A percentile compares a stretch with the other conserved stretches of the same genome.
Evolutionary conservation across 2,329 filamentous ascomycete species (phyloP).

Genomic region (Cercospora zeina): DNA sequence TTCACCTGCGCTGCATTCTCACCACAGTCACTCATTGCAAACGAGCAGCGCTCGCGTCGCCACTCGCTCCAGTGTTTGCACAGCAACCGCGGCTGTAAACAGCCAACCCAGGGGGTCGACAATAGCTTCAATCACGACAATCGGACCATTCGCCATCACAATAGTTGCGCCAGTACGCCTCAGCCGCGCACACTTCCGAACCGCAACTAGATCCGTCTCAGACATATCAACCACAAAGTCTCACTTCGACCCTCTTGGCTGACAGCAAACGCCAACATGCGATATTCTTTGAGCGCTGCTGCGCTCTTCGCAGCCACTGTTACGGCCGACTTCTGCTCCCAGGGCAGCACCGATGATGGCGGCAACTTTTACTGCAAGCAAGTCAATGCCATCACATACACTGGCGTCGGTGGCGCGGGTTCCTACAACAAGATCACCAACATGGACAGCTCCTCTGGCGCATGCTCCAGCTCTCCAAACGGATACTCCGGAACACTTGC

Average conservation of each 20-base stretch:
- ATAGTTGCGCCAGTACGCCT: conserved; percentile 13
- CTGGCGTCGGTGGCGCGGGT: conserved; percentile 48
- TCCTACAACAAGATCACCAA: conserved; percentile 63
- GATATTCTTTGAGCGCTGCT: conserved; percentile 37
- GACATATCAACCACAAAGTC: conserved; percentile 10
- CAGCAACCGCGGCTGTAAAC: not conserved
- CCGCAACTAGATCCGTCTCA: not conserved
- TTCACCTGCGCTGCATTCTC: conserved; percentile 13
- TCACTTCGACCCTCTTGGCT: not conserved
- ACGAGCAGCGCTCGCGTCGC: not conserved
- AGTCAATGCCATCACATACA: conserved; percentile 68
- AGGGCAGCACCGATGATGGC: conserved; percentile 37
- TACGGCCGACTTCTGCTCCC: conserved; percentile 35
- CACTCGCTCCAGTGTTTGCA: conserved; percentile 7
- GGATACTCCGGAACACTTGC: conserved; percentile 62
- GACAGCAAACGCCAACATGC: conserved; percentile 33
- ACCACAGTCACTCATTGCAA: conserved; percentile 17
- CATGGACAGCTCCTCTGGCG: conserved; percentile 58
- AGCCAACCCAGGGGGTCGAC: not conserved
- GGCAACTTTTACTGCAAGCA: conserved; percentile 67
- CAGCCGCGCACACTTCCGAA: not conserved
- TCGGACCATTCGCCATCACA: conserved; percentile 3
- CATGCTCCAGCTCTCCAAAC: conserved; percentile 57
- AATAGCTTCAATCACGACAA: conserved; percentile 14
- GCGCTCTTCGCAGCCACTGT: conserved; percentile 37